Conservation (phyloP, 2,329 filamentous ascomycete species). For the Scedosporium minutisporum region DNA sequence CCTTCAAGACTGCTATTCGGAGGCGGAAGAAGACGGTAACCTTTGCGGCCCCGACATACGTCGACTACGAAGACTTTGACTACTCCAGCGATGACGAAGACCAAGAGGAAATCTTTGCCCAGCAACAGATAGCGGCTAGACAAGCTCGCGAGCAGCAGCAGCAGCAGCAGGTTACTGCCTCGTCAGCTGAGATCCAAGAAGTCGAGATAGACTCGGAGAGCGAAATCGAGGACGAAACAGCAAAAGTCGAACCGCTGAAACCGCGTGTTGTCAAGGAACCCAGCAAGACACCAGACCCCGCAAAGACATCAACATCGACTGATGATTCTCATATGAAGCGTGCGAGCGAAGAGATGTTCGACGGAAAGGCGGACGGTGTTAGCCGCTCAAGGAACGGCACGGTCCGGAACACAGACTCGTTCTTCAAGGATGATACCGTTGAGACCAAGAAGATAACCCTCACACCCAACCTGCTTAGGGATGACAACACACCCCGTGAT, state of each 20-base stretch:
- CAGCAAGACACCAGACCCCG: constrained; percentile 21
- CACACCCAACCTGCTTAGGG: constrained; percentile 82
- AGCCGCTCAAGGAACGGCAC: constrained; percentile 74
- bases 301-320: constrained; percentile 6
- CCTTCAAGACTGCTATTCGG: constrained; percentile 74
- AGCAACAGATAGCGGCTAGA: constrained; percentile 21
- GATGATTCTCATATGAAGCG: constrained; percentile 15
- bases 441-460: constrained; percentile 97
- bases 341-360: constrained; percentile 60
- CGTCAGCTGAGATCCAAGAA: constrained; percentile 16
- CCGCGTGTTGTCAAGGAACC: constrained; percentile 33
- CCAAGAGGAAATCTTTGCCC: constrained; percentile 33
- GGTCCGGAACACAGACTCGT: constrained; percentile 85
- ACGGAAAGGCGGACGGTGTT: constrained; percentile 38
- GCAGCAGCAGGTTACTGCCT: not conserved
- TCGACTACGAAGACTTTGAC: constrained; percentile 79
- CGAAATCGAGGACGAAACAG: constrained; percentile 37
- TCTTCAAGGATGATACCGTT: constrained; percentile 91
- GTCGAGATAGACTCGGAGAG: constrained; percentile 13
- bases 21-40: constrained; percentile 79
- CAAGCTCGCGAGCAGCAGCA: constrained; percentile 21
- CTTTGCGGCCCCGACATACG: constrained; percentile 76
- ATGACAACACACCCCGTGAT: constrained; percentile 58
- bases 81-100: constrained; percentile 71
- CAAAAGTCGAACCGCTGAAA: constrained; percentile 47